Base-by-base conservation (phyloP, 202 grass and related monocot species). In the Panicum virgatum region DNA sequence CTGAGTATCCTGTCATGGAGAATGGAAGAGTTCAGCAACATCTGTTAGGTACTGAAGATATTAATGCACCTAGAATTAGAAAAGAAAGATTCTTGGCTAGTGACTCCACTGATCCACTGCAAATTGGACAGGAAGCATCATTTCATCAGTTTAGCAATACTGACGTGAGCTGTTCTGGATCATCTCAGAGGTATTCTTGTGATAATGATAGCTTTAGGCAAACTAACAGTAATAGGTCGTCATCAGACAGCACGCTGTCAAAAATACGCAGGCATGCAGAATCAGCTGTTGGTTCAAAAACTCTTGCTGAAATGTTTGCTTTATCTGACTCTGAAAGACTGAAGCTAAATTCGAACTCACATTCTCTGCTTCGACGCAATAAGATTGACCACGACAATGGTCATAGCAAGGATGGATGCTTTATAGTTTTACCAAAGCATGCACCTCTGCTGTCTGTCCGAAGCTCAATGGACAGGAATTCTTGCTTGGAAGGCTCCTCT, bases 271-370 rank as follows among this genome's bases (percentile, higher is more conserved):
- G 27, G 25, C 82, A 73, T 82, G 58, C 67, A 66, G 69, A 86
- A 81, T 78, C 64, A 69, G 52, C 65, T 62, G 69, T 69, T 79
- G 62, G 80, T 39, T 78, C 89, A 0, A 92, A 80, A 87, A 88
- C 96, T 85, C 86, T 96, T 80, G 89, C 80, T 58, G 87, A 94
- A 85, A 96, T 99, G 93, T 86, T 99, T 65, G 89, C 87, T 70
- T 70, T 87, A 76, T 88, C 93, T 62, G 91, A 99, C 89, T 80
- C 82, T 53, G 90, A 93, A 77, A 89, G 67, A 39, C 64, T 63
- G 57, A 89, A 69, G 47, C 86, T 51, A 84, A 75, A 46, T 72
- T 80, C 37, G 1, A 64, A 83, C 45, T 90, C 53, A 1, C 79
- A 45, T 80, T 30, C 61, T 44, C 79, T 64, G 53, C 44, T 75